Evolutionary conservation across 768 basidiomycete genomes (phyloP).

Genomic region (Ramaria sp.): DNA sequence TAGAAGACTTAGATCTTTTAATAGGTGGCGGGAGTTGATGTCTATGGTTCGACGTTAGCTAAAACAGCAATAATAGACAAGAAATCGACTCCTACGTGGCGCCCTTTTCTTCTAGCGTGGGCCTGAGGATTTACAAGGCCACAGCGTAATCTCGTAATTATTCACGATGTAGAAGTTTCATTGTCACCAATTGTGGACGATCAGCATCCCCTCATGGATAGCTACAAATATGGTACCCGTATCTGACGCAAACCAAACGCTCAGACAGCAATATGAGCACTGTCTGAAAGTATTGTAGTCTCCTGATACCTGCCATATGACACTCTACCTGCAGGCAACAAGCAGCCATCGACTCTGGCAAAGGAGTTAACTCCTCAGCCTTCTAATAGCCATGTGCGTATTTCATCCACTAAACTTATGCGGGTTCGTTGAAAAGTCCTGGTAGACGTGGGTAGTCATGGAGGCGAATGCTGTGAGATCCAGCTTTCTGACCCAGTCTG

Average conservation of each 20-base stretch:
- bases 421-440: background rate
- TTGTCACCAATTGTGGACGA: background rate
- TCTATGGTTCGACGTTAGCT: conserved; percentile 23
- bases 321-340: background rate
- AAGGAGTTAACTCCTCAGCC: conserved; percentile 8
- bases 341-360: conserved; percentile 10
- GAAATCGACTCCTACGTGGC: conserved; percentile 42
- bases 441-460: conserved; percentile 18
- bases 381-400: conserved; percentile 10
- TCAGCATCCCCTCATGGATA: too few species aligned
- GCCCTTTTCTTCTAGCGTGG: conserved; percentile 25
- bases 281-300: conserved; percentile 16
- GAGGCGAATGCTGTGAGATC: conserved; percentile 8
- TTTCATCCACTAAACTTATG: background rate
- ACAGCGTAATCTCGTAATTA: too few species aligned
- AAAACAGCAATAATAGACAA: conserved; percentile 10
- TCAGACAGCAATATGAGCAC: conserved; percentile 26
- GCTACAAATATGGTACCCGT: conserved; percentile 12
- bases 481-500: background rate
- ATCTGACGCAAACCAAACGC: conserved; percentile 20
- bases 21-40: conserved; percentile 30
- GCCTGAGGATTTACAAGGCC: conserved; percentile 21
- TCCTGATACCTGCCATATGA: conserved; percentile 6
- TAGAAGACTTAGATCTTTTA: conserved; percentile 8
- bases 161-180: background rate